Percentiles rank a stretch among this genome's conserved stretches.
These are phyloP conservation scores for Fistulina hepatica DNA, from an alignment of 1,284 basidiomycete genomes.

Conservation along the genomic window DNA sequence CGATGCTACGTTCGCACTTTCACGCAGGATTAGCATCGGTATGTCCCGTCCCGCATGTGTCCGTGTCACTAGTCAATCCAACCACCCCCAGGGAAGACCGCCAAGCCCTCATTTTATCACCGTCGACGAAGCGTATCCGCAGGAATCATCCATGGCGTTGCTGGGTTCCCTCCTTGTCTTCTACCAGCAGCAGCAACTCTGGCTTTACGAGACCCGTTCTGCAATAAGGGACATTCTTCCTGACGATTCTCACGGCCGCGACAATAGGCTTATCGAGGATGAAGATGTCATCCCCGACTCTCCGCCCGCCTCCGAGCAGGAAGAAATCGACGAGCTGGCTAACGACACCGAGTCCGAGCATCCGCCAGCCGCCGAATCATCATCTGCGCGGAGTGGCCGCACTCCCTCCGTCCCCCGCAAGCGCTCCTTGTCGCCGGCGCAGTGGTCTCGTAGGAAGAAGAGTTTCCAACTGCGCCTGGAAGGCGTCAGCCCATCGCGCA, in stretches of 20 bases:
- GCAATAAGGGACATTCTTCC: slow-evolving; percentile 29
- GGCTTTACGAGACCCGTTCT: slow-evolving; percentile 47
- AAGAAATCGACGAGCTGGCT: background rate
- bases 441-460: slow-evolving; percentile 1
- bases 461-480: background rate
- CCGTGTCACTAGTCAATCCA: too few species aligned
- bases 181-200: slow-evolving; percentile 57
- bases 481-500: slow-evolving; percentile 11
- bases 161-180: slow-evolving; percentile 53
- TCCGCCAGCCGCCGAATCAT: too few species aligned
- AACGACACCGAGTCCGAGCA: background rate
- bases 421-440: background rate
- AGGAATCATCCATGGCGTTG: slow-evolving; percentile 37
- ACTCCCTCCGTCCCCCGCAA: slow-evolving; percentile 4
- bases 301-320: slow-evolving; percentile 12
- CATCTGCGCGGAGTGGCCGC: too few species aligned
- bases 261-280: background rate
- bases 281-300: background rate
- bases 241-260: slow-evolving; percentile 18
- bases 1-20: too few species aligned
- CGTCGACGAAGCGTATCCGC: slow-evolving; percentile 17
- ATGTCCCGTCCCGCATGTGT: too few species aligned
- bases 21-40: too few species aligned
- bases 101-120: slow-evolving; percentile 23
- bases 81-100: too few species aligned